A percentile compares a stretch with the other conserved stretches of the same genome.
Evolutionary conservation across 2,329 filamentous ascomycete genomes (phyloP).

Genomic region (Xylariaceae sp.): DNA sequence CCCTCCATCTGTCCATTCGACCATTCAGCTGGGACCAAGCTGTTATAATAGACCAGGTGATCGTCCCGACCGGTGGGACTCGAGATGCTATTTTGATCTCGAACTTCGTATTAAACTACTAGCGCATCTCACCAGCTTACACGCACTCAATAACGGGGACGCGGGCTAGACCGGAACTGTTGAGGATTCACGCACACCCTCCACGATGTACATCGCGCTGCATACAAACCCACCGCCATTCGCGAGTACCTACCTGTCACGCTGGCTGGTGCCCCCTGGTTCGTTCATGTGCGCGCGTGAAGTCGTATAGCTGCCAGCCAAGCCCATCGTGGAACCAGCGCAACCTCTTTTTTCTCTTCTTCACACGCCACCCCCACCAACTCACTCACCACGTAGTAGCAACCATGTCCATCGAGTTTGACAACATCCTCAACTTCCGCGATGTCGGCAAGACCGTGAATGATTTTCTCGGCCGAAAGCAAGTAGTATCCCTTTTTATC

Average conservation of each 20-base stretch:
- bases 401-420: conserved; percentile 36
- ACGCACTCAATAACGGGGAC: not conserved
- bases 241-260: too few relatives aligned
- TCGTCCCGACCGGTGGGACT: too few relatives aligned
- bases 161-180: not conserved
- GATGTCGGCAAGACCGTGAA: conserved; percentile 69
- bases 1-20: too few relatives aligned
- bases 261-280: too few relatives aligned
- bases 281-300: not conserved
- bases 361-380: not conserved
- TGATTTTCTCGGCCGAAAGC: conserved; percentile 50
- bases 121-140: too few relatives aligned
- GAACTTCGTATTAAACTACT: too few relatives aligned
- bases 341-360: not conserved
- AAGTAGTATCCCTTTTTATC: conserved; percentile 22
- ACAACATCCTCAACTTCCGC: conserved; percentile 67
- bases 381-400: not conserved
- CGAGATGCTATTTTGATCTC: too few relatives aligned
- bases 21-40: too few relatives aligned
- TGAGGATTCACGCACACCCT: not conserved
- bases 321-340: not conserved
- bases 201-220: too few relatives aligned
- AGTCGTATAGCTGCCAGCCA: not conserved
- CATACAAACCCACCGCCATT: too few relatives aligned
- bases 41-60: too few relatives aligned